phyloP scores from a whole-genome alignment of 2,329 filamentous ascomycete genomes.

The Hirsutella rhossiliensis region DNA sequence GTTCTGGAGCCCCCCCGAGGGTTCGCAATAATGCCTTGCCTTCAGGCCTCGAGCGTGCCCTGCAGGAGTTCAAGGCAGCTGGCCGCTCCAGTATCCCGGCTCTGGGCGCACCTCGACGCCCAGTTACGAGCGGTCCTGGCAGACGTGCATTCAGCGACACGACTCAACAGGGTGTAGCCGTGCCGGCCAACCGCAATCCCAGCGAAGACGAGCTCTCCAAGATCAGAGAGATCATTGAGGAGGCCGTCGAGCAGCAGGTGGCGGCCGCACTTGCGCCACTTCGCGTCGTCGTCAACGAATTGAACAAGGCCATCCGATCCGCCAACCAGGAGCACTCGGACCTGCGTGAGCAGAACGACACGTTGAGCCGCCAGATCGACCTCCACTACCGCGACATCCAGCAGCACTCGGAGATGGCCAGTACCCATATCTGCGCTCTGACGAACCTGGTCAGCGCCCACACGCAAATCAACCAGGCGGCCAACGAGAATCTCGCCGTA shows the following conservation, averaged over 20 bases:
- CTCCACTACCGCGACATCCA: constrained; percentile 10
- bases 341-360: constrained; percentile 13
- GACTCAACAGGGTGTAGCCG: background rate
- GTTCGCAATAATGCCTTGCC: background rate
- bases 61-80: background rate
- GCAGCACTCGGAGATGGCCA: constrained; percentile 7
- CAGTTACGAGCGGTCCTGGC: background rate
- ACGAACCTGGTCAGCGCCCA: background rate
- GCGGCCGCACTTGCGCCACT: constrained; percentile 17
- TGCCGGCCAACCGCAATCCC: background rate
- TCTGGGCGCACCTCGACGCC: background rate
- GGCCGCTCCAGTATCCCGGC: background rate
- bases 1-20: background rate
- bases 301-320: constrained; percentile 2
- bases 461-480: background rate
- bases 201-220: background rate
- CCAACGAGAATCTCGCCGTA: constrained; percentile 10
- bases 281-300: constrained; percentile 12
- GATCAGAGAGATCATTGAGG: constrained; percentile 14
- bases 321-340: constrained; percentile 6
- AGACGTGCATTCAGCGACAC: background rate
- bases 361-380: constrained; percentile 14
- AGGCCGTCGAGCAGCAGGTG: constrained; percentile 17
- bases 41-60: constrained; percentile 1
- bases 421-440: constrained; percentile 4